A percentile compares a stretch with the other conserved stretches of the same genome.
phyloP scores from a whole-genome alignment of 1,139 yeast genomes.

The Taphrina deformans region DNA sequence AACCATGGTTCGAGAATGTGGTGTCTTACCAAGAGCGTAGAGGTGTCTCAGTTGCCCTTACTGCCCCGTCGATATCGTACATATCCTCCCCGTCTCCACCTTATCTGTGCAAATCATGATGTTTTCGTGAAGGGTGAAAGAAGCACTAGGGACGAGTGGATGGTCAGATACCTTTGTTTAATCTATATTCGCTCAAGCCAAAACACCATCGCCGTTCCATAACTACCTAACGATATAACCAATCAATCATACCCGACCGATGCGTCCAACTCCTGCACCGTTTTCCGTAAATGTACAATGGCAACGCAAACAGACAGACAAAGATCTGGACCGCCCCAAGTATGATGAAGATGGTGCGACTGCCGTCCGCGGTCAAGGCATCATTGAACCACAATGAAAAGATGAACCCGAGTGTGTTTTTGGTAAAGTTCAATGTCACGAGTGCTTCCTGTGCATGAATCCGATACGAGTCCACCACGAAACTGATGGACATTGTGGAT shows the following conservation, averaged over 20 bases:
- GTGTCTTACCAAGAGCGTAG: conserved; percentile 23
- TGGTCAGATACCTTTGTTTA: too few species aligned
- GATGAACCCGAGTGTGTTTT: conserved; percentile 56
- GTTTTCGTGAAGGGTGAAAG: too few species aligned
- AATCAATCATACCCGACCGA: conserved; percentile 43
- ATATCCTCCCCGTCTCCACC: too few species aligned
- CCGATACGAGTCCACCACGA: conserved; percentile 60
- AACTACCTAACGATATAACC: conserved; percentile 40
- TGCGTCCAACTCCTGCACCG: conserved; percentile 44
- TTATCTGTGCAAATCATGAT: too few species aligned
- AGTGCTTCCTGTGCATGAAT: conserved; percentile 59
- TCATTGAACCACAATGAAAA: conserved; percentile 60
- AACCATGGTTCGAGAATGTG: conserved; percentile 22
- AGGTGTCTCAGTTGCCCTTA: neutral
- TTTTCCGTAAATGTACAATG: conserved; percentile 60
- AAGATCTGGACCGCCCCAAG: conserved; percentile 58
- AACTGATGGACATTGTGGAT: conserved; percentile 63
- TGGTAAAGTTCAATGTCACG: conserved; percentile 57
- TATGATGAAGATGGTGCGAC: conserved; percentile 53
- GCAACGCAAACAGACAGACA: conserved; percentile 55
- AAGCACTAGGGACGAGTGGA: too few species aligned
- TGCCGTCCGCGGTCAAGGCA: conserved; percentile 52
- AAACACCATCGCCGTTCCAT: neutral
- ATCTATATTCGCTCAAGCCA: neutral
- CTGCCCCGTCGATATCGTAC: conserved; percentile 25